These are phyloP conservation scores for Maudiozyma turicensis DNA, from an alignment of 805 yeast species.

Conservation along the genomic window DNA sequence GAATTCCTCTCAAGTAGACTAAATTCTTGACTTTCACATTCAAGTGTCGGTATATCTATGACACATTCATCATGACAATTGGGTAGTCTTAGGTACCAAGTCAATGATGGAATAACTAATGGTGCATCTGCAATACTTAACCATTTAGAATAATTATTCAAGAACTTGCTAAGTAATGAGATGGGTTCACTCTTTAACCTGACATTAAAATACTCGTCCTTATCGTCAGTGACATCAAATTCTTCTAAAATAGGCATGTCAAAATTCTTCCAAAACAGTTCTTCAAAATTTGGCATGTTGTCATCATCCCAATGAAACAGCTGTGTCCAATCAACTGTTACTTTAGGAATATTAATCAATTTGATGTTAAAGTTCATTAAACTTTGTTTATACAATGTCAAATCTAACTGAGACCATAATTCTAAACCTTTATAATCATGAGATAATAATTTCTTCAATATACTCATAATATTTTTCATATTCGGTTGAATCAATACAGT, in stretches of 20 bases:
- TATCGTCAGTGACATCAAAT: slow-evolving; percentile 19
- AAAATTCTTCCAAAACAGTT: neutral
- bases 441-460: slow-evolving; percentile 22
- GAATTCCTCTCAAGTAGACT: slow-evolving; percentile 1
- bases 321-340: slow-evolving; percentile 17
- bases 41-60: slow-evolving; percentile 23
- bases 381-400: slow-evolving; percentile 10
- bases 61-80: slow-evolving; percentile 29
- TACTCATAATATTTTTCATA: slow-evolving; percentile 16
- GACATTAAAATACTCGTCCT: slow-evolving; percentile 18
- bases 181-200: slow-evolving; percentile 3
- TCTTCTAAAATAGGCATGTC: neutral
- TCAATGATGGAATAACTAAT: slow-evolving; percentile 27
- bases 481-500: slow-evolving; percentile 20
- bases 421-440: slow-evolving; percentile 18
- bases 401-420: slow-evolving; percentile 19
- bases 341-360: slow-evolving; percentile 8
- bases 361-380: slow-evolving; percentile 8
- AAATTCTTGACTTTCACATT: slow-evolving; percentile 9
- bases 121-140: slow-evolving; percentile 10
- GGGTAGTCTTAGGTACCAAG: slow-evolving; percentile 31
- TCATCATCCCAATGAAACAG: slow-evolving; percentile 11
- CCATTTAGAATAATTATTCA: slow-evolving; percentile 6
- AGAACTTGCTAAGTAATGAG: neutral
- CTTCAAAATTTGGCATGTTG: neutral